These are phyloP conservation scores for Psilocybe cyanescens DNA, from an alignment of 768 basidiomycete species.

Conservation along the genomic window DNA sequence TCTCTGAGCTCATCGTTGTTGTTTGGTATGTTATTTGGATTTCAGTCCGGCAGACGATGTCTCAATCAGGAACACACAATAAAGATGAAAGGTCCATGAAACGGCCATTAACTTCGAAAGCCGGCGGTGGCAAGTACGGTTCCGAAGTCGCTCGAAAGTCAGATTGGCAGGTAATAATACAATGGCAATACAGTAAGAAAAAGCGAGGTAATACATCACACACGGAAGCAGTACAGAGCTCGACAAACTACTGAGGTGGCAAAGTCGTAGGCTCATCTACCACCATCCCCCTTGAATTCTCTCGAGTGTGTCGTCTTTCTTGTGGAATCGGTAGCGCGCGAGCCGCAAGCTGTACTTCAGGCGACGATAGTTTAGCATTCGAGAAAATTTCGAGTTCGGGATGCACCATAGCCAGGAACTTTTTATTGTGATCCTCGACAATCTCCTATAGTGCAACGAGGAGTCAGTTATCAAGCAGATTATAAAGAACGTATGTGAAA, in stretches of 20 bases:
- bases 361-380: conserved; percentile 12
- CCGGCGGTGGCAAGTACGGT: too few species aligned
- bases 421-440: conserved; percentile 38
- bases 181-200: neutral
- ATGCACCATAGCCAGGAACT: conserved; percentile 34
- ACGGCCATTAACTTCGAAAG: too few species aligned
- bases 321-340: conserved; percentile 17
- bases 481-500: neutral
- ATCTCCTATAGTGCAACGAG: conserved; percentile 30
- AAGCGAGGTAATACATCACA: neutral
- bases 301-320: conserved; percentile 10
- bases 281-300: conserved; percentile 18
- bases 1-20: neutral
- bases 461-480: neutral
- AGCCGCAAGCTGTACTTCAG: conserved; percentile 5
- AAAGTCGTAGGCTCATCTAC: conserved; percentile 13
- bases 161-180: neutral
- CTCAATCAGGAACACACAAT: neutral
- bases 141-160: too few species aligned
- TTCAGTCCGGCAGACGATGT: neutral
- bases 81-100: neutral
- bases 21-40: conserved; percentile 7
- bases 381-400: conserved; percentile 35
- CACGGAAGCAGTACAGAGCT: neutral
- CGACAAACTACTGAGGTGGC: neutral